phyloP scores from a whole-genome alignment of 2,329 filamentous ascomycete genomes.

The Magnaporthiopsis rhizophila region DNA sequence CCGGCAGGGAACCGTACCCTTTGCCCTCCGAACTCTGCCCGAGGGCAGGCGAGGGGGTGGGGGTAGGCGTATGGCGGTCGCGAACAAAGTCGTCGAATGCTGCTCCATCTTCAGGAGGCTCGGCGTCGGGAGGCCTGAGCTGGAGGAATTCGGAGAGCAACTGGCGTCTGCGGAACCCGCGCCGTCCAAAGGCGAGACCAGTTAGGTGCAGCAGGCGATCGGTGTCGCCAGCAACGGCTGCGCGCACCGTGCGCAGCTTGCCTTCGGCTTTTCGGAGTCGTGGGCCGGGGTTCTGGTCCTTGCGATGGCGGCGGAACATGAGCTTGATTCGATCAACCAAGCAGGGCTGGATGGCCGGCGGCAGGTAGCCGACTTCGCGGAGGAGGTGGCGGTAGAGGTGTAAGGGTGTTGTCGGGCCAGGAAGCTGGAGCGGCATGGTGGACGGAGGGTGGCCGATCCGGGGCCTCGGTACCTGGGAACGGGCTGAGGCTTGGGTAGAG shows the following conservation, averaged over 20 bases:
- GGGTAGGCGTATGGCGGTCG: slow-evolving; percentile 1
- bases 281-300: slow-evolving; percentile 15
- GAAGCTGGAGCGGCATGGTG: slow-evolving; percentile 7
- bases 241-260: slow-evolving; percentile 39
- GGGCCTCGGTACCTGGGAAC: neutral
- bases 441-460: no score
- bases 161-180: slow-evolving; percentile 41
- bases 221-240: slow-evolving; percentile 44
- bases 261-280: slow-evolving; percentile 33
- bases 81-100: slow-evolving; percentile 25
- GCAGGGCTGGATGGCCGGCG: slow-evolving; percentile 38
- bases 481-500: no score
- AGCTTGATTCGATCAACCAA: slow-evolving; percentile 33
- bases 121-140: neutral
- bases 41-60: neutral
- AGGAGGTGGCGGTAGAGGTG: slow-evolving; percentile 52
- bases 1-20: neutral
- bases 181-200: slow-evolving; percentile 41
- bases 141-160: slow-evolving; percentile 33
- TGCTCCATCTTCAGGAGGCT: slow-evolving; percentile 30
- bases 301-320: slow-evolving; percentile 36
- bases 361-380: slow-evolving; percentile 53
- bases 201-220: slow-evolving; percentile 40
- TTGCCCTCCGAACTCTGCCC: neutral
- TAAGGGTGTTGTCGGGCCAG: slow-evolving; percentile 20